Base-by-base conservation (phyloP, 768 basidiomycete species). In the Agaricus sinodeliciosus region DNA sequence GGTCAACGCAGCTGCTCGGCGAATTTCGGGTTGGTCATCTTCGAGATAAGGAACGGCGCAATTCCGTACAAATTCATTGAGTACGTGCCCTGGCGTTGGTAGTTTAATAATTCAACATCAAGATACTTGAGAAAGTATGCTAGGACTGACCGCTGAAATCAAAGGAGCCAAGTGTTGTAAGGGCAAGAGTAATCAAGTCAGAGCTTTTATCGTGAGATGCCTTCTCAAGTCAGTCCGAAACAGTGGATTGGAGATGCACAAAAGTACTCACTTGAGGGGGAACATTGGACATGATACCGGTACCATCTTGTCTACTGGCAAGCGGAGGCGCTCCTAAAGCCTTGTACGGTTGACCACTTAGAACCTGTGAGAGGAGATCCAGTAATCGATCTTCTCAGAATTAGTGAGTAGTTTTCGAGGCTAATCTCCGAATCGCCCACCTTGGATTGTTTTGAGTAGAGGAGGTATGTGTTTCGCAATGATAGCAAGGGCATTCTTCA, bases 41-140 rank as follows among this genome's bases (percentile, higher is more conserved):
- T 98, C 95, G 34, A 98, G 78, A 65, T 94, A 98, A 0, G 93
- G 94, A 19, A 97, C 69, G 1, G 94, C 94, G 55, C 90, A 90
- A 55, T 75, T 85, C 40, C 94, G 89, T 37, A 98, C 91, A 64
- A 97, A 96, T 66, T 98, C 96, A 68, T 94, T 95, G 55, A 99
- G 73, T 9, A 90, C 80, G 58, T 99, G 94, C 25, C 94, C 94
- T 89, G 47, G 19, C 54, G 48, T 50, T 34, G 13, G 18, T 3
- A 34, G 25, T 31, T 15, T 45, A 13, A 36, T 46, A 25, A 45
- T 43, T 19, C 50, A 27, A n/a, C 9, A 12, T 2, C 18, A 4
- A 25, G 27, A 11, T 12, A 45, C 18, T 11, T 57, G n/a, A 28
- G 3, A 9, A n/a, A 47, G 13, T 18, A 34, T 16, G 11, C 3